Conservation (phyloP, 202 grass and related monocot genomes). For the Musa balbisiana region DNA sequence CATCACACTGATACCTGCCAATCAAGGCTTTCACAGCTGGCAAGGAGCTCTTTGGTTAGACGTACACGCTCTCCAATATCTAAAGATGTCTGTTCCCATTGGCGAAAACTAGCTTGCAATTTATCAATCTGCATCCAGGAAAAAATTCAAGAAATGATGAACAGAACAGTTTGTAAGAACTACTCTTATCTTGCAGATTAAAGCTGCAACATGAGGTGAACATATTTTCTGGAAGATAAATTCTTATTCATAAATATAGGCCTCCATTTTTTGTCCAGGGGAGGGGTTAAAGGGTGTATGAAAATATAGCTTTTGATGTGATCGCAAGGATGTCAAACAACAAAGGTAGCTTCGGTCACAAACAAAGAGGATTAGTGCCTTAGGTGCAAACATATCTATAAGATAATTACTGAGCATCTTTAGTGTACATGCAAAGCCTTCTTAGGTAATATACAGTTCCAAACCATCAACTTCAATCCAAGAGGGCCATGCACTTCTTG, state of each 20-base stretch:
- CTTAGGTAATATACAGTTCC: background rate
- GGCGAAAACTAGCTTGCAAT: constrained; percentile 60
- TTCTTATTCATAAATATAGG: too few relatives aligned
- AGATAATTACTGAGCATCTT: too few relatives aligned
- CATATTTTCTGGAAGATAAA: background rate
- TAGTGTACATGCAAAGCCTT: background rate
- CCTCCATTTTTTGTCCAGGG: background rate
- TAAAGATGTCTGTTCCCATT: constrained; percentile 68
- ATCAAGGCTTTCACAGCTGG: constrained; percentile 75
- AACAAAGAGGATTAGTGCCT: background rate
- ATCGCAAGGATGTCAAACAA: background rate
- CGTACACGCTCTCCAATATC: constrained; percentile 67
- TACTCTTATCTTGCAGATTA: background rate
- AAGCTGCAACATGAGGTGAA: too few relatives aligned
- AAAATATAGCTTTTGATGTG: background rate
- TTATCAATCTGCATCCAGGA: constrained; percentile 59
- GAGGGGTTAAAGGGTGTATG: background rate
- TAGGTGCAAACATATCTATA: too few relatives aligned
- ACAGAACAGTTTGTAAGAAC: background rate
- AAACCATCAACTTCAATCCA: background rate
- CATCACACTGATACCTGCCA: constrained; percentile 53
- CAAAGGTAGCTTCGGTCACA: background rate
- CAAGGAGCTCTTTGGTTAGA: constrained; percentile 64
- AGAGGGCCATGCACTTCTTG: background rate
- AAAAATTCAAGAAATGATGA: background rate